Base-by-base conservation (phyloP, 805 yeast species). In the Candida adriatica region DNA sequence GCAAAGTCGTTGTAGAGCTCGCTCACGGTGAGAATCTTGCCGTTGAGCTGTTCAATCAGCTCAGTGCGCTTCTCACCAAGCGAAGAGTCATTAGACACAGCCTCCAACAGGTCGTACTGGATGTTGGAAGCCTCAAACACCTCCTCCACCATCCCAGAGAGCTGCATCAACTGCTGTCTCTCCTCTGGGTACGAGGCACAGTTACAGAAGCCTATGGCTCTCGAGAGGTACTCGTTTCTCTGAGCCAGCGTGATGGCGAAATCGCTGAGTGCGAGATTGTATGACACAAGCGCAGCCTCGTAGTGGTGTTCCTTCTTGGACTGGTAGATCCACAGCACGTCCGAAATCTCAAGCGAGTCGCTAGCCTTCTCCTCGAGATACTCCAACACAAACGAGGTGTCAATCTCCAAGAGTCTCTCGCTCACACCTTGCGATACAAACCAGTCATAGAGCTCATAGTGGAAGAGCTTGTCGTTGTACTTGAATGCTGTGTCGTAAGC, bases 401-500 rank as follows among this genome's bases (percentile, higher is more conserved):
- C 82, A 35, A 90, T 69, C 28, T 80, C 84, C 37, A 90, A 64
- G 26, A 92, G 61, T 39, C 83, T 73, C 34, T 81, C 92, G 39
- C 84, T 79, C 18, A 76, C 70, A 4, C 85, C 88, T 49, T 83
- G 84, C 26, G 67, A 59, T 20, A 86, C 79, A 45, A 86, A 78
- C 96, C 97, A 92, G 53, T 85, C 90, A 56, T 92, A 92, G 42
- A 92, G 72, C 42, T 84, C 83, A 58, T 79, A 86, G 43, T 92
- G 98, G 68, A 92, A 92, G n/a, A 76, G 55, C 48, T 79, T 83
- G 52, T 92, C 97, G 27, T 72, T 66, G 32, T 79, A 78, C 13
- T 72, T 70, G 47, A 87, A 75, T 34, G 92, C 84, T 13, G 79
- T 68, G 7, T 71, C 69, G 53, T 88, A 88, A 19, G 92, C 74